Percentiles rank a stretch among this genome's conserved stretches.
These are phyloP conservation scores for Penicillium longicatenatum DNA, from an alignment of 495 filamentous ascomycete genomes.

Conservation along the genomic window DNA sequence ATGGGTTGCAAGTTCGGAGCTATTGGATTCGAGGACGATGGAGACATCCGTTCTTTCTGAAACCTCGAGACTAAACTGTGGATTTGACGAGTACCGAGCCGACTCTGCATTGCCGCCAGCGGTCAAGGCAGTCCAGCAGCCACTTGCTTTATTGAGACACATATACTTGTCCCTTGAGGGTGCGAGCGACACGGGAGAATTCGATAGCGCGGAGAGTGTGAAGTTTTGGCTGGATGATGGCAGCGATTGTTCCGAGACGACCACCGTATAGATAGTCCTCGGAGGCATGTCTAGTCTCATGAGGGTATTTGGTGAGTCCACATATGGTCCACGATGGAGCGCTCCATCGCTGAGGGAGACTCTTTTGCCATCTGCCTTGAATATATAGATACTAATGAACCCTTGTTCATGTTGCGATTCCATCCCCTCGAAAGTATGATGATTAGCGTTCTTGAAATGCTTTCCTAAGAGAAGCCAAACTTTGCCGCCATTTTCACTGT, in stretches of 20 bases:
- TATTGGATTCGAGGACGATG: slow-evolving; percentile 73
- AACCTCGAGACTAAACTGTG: slow-evolving; percentile 74
- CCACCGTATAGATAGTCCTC: slow-evolving; percentile 68
- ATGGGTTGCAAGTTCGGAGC: slow-evolving; percentile 72
- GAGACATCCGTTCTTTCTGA: slow-evolving; percentile 57
- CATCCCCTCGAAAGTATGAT: slow-evolving; percentile 14
- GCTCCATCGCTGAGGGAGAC: slow-evolving; percentile 71
- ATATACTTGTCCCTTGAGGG: slow-evolving; percentile 60
- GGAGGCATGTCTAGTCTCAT: slow-evolving; percentile 69
- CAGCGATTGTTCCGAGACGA: slow-evolving; percentile 76
- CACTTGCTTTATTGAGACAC: slow-evolving; percentile 53
- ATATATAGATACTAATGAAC: slow-evolving; percentile 86
- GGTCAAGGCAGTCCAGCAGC: slow-evolving; percentile 73
- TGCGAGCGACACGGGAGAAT: slow-evolving; percentile 56
- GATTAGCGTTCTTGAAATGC: slow-evolving; percentile 63
- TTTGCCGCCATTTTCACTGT: slow-evolving; percentile 53
- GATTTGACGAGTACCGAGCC: slow-evolving; percentile 75
- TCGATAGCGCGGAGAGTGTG: slow-evolving; percentile 80
- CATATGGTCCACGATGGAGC: slow-evolving; percentile 73
- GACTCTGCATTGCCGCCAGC: slow-evolving; percentile 83
- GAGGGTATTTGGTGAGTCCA: slow-evolving; percentile 91
- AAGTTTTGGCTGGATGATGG: slow-evolving; percentile 71
- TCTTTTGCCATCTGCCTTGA: slow-evolving; percentile 67
- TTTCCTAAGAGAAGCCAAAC: slow-evolving; percentile 85
- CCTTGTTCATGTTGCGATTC: slow-evolving; percentile 54